phyloP scores from a whole-genome alignment of 768 basidiomycete species.

The Leccinum imitatum region DNA sequence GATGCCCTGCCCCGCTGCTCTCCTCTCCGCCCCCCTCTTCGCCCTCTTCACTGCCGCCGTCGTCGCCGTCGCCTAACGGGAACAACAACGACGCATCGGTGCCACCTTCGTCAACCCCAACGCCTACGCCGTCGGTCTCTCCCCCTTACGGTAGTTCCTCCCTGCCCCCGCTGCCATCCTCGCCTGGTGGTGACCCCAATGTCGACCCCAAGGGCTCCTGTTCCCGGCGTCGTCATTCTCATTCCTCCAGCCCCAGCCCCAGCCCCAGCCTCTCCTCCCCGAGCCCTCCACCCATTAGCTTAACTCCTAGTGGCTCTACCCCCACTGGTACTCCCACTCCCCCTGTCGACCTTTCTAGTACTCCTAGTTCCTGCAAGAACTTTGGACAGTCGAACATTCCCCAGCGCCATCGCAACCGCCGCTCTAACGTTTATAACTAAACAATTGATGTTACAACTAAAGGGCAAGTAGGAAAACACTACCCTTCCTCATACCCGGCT shows the following conservation, averaged over 20 bases:
- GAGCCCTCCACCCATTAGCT: neutral
- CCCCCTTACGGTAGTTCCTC: neutral
- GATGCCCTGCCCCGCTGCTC: neutral
- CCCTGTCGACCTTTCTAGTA: neutral
- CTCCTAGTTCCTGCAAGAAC: neutral
- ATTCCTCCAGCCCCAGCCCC: neutral
- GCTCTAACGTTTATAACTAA: neutral
- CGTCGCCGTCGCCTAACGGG: neutral
- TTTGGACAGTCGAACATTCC: neutral
- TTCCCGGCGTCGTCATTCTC: neutral
- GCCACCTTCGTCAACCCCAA: neutral
- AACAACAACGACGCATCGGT: neutral
- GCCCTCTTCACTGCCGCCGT: neutral
- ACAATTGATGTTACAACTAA: neutral
- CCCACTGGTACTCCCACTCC: neutral
- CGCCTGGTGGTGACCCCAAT: neutral
- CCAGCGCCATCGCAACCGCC: constrained; percentile 3
- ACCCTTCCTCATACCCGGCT: neutral
- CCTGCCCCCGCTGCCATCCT: neutral
- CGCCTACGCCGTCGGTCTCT: neutral
- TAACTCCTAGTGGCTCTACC: neutral
- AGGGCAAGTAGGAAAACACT: neutral
- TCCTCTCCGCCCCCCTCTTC: neutral
- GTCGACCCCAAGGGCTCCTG: too few relatives aligned
- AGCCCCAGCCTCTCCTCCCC: neutral